Evolutionary conservation across 495 filamentous ascomycete species (phyloP).

Genomic region (Penicillium paradoxum): DNA sequence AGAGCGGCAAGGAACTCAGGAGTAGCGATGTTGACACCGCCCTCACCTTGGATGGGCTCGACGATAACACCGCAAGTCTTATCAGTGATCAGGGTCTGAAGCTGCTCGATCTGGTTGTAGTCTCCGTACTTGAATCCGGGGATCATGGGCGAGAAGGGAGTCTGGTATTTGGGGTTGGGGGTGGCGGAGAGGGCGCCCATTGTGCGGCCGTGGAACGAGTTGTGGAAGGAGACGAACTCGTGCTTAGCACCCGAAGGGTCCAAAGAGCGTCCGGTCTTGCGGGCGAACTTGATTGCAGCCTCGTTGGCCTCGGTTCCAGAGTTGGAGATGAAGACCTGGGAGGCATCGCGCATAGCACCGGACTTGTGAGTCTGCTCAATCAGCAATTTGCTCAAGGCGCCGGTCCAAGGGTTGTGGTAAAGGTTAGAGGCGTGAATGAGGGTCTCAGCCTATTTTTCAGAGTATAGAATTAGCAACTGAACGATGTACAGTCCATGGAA

Average conservation of each 20-base stretch:
- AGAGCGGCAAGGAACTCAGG: slow-evolving; percentile 76
- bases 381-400: slow-evolving; percentile 78
- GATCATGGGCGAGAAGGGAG: slow-evolving; percentile 90
- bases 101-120: slow-evolving; percentile 71
- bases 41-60: slow-evolving; percentile 97
- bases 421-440: slow-evolving; percentile 90
- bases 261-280: slow-evolving; percentile 75
- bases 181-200: slow-evolving; percentile 91
- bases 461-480: slow-evolving; percentile 13
- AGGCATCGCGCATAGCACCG: slow-evolving; percentile 74
- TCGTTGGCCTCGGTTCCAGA: slow-evolving; percentile 95
- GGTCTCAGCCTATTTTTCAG: slow-evolving; percentile 53
- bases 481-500: neutral
- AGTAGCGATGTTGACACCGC: slow-evolving; percentile 79
- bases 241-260: slow-evolving; percentile 69
- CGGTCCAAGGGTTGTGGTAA: slow-evolving; percentile 94
- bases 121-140: slow-evolving; percentile 85
- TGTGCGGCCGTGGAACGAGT: slow-evolving; percentile 92
- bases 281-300: slow-evolving; percentile 92
- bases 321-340: slow-evolving; percentile 90
- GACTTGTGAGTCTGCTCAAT: slow-evolving; percentile 67
- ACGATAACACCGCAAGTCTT: slow-evolving; percentile 92
- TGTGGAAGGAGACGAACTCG: slow-evolving; percentile 83
- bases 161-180: slow-evolving; percentile 97
- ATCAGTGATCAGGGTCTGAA: slow-evolving; percentile 69